Evolutionary conservation across 2,329 filamentous ascomycete species (phyloP).

Genomic region (Aspergillus glaucus): DNA sequence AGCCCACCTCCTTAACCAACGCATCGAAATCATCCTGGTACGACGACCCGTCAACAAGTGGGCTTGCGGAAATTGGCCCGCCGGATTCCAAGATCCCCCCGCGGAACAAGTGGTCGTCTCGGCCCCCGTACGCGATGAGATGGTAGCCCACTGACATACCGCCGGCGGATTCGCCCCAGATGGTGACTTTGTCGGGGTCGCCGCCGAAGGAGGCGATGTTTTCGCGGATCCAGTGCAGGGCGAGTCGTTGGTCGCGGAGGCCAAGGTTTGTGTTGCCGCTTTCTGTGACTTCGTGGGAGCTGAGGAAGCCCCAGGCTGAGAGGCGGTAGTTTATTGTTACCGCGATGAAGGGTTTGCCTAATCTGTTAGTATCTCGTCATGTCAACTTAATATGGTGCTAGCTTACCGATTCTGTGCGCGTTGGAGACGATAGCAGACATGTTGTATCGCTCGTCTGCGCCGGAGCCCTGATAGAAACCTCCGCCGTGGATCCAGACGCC

Average conservation of each 20-base stretch:
- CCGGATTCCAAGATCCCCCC: slow-evolving; percentile 48
- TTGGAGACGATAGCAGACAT: slow-evolving; percentile 54
- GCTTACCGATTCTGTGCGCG: slow-evolving; percentile 43
- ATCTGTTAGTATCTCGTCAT: no score
- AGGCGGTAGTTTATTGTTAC: slow-evolving; percentile 52
- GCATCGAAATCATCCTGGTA: slow-evolving; percentile 52
- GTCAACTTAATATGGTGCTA: no score
- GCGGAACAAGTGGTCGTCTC: slow-evolving; percentile 50
- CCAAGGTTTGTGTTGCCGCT: slow-evolving; percentile 54
- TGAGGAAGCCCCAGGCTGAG: slow-evolving; percentile 49
- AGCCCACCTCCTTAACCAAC: slow-evolving; percentile 56
- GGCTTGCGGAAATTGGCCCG: slow-evolving; percentile 45
- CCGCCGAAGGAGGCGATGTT: slow-evolving; percentile 32
- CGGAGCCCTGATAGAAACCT: slow-evolving; percentile 47
- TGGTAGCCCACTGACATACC: slow-evolving; percentile 47
- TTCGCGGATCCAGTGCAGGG: slow-evolving; percentile 32
- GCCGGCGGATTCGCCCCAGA: slow-evolving; percentile 55
- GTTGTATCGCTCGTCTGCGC: slow-evolving; percentile 55
- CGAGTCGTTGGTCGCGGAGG: slow-evolving; percentile 31
- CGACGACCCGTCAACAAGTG: slow-evolving; percentile 27
- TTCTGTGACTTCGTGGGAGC: slow-evolving; percentile 37
- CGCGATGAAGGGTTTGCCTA: slow-evolving; percentile 46
- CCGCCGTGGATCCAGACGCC: slow-evolving; percentile 58
- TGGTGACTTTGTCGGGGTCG: slow-evolving; percentile 30
- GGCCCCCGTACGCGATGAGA: slow-evolving; percentile 49